Evolutionary conservation across 2,329 filamentous ascomycete species (phyloP).

Genomic region (Aspergillus ochraceus): DNA sequence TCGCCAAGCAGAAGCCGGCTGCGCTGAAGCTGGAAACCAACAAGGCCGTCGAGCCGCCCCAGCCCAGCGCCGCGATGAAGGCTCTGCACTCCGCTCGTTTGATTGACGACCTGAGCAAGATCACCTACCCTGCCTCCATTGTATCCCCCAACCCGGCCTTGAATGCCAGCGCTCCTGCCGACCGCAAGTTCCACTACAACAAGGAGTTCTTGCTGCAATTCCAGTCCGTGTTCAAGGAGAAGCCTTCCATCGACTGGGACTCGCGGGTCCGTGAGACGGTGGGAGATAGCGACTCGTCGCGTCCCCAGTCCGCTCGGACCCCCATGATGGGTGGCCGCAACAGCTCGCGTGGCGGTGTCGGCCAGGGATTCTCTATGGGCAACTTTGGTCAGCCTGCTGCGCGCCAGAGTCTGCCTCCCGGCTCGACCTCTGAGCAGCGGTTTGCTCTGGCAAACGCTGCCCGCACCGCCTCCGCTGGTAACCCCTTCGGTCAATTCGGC

Average conservation of each 20-base stretch:
- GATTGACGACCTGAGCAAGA: conserved; percentile 73
- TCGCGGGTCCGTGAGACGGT: conserved; percentile 81
- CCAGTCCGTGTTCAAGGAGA: conserved; percentile 93
- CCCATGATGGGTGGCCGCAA: conserved; percentile 52
- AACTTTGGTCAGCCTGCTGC: conserved; percentile 56
- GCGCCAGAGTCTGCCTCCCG: conserved; percentile 65
- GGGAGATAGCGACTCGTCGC: conserved; percentile 72
- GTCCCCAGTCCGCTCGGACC: conserved; percentile 54
- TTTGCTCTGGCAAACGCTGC: conserved; percentile 64
- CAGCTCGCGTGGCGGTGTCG: conserved; percentile 53
- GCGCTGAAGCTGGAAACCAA: conserved; percentile 86
- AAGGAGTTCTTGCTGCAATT: conserved; percentile 95
- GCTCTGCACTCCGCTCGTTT: conserved; percentile 89
- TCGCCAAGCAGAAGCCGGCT: conserved; percentile 76
- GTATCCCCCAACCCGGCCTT: conserved; percentile 88
- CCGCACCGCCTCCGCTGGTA: conserved; percentile 48
- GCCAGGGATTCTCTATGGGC: conserved; percentile 66
- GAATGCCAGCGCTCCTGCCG: conserved; percentile 71
- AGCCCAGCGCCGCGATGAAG: conserved; percentile 91
- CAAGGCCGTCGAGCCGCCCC: conserved; percentile 83
- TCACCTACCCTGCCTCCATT: conserved; percentile 81
- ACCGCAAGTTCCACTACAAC: conserved; percentile 89
- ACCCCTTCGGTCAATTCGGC: conserved; percentile 61
- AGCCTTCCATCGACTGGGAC: conserved; percentile 92
- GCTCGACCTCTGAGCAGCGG: conserved; percentile 74